Percentiles rank a stretch among this genome's conserved stretches.
phyloP scores from a whole-genome alignment of 2,329 filamentous ascomycete genomes.

The Alternaria conjuncta region DNA sequence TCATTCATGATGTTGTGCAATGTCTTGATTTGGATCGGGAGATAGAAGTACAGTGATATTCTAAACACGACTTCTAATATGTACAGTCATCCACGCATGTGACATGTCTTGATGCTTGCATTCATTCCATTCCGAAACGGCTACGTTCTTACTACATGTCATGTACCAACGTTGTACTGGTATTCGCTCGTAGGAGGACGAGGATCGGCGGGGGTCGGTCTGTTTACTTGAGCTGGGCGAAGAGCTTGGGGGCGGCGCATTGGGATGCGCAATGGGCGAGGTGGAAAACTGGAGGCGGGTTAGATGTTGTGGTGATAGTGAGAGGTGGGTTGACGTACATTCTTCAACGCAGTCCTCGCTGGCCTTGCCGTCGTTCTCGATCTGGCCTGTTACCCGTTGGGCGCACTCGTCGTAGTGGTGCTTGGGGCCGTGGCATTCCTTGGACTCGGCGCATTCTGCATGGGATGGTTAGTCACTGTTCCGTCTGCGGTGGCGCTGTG shows the following conservation, averaged over 20 bases:
- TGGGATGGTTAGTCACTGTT: constrained; percentile 26
- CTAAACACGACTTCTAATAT: constrained; percentile 47
- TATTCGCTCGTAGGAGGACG: constrained; percentile 18
- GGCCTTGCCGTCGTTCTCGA: constrained; percentile 74
- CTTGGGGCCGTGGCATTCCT: constrained; percentile 85
- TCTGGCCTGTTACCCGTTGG: constrained; percentile 80
- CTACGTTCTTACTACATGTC: constrained; percentile 22
- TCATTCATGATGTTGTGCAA: neutral
- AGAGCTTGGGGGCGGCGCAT: constrained; percentile 97
- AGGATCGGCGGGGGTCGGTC: constrained; percentile 9
- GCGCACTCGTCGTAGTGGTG: constrained; percentile 99
- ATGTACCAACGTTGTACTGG: constrained; percentile 7
- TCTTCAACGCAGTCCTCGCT: constrained; percentile 99
- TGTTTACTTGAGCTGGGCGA: constrained; percentile 84
- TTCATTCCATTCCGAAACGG: constrained; percentile 27
- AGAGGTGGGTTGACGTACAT: constrained; percentile 69
- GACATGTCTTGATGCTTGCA: constrained; percentile 30
- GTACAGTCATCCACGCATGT: constrained; percentile 39
- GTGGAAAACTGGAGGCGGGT: constrained; percentile 81
- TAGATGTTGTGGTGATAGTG: neutral
- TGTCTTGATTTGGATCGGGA: constrained; percentile 9
- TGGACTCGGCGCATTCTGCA: constrained; percentile 86
- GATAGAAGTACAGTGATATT: constrained; percentile 45
- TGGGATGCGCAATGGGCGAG: constrained; percentile 92
- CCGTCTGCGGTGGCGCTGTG: neutral